Evolutionary conservation across 805 yeast genomes (phyloP), one percentile per base, ranked within the genome.

Genomic region (Lachancea quebecensis): DNA sequence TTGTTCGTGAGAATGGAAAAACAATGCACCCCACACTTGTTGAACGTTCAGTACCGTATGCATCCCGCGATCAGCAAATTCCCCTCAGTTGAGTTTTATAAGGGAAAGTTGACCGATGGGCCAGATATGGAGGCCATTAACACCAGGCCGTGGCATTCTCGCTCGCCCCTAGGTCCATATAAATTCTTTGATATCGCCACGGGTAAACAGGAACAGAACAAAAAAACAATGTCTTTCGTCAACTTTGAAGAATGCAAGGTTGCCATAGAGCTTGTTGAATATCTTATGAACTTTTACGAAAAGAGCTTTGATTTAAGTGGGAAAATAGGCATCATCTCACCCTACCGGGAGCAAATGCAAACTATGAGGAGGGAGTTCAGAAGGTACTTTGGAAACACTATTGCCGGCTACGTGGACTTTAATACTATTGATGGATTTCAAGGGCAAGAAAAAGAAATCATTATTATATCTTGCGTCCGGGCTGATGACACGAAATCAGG

Each of bases 371-470:
- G 73, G 15, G 63, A 72, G 1, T 91, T 93, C 56, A 61, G 67
- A 5, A 68, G 69, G 12, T 68, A 69, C 44, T 84, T 75, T 56
- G 98, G 98, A 10, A 68, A 68, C 2, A 58, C 68, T 3, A 82
- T 91, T 30, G 62, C 74, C 15, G 72, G 76, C 28, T 81, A 77
- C 43, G 79, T 95, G 40, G 95, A 86, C 59, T 89, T 93, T 67
- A 89, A 90, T 59, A 88, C 99, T 0, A 89, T 93, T 49, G 99
- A 93, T 73, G 99, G 98, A 1, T 93, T 90, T 62, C 99, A 89
- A 69, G 97, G 96, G 51, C 98, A 93, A 65, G 99, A 93, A 60
- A 93, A 91, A 64, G 97, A 91, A 51, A 79, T 93, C 39, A 85
- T 93, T 50, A 77, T 93, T 40, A 82, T 93, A 72, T 89, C 98